These are phyloP conservation scores for Ganoderma meredithae DNA, from an alignment of 1,284 basidiomycete species.

Conservation along the genomic window DNA sequence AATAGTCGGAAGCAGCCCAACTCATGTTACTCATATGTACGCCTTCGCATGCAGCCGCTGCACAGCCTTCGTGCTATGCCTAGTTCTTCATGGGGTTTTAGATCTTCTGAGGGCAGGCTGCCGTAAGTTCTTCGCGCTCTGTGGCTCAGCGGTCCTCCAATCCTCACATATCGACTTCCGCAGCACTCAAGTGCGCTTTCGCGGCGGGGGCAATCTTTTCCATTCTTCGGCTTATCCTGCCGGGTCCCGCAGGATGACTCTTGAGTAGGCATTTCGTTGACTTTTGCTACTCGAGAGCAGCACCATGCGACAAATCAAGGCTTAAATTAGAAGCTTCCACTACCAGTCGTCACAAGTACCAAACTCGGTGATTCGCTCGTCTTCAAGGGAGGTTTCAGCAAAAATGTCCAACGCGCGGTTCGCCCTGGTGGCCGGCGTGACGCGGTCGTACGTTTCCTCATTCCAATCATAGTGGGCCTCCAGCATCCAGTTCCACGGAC, in stretches of 20 bases:
- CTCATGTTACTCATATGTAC: neutral
- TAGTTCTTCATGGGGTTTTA: neutral
- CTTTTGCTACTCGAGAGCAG: neutral
- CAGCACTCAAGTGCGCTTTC: neutral
- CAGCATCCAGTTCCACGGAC: neutral
- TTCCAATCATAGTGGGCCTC: neutral
- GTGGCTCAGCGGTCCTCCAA: neutral
- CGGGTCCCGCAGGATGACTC: neutral
- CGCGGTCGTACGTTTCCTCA: neutral
- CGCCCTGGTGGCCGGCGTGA: neutral
- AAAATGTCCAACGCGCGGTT: neutral
- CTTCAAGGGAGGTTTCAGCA: neutral
- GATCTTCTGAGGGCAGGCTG: neutral
- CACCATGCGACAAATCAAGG: neutral
- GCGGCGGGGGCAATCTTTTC: neutral
- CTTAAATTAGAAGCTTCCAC: neutral
- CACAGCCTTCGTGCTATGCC: neutral
- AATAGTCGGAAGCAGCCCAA: neutral
- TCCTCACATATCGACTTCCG: neutral
- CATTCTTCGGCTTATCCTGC: neutral
- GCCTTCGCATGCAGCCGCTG: neutral
- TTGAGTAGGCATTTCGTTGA: neutral
- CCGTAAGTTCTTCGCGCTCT: neutral
- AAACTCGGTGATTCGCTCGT: neutral
- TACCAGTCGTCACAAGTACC: neutral